Base-by-base conservation (phyloP, 2,329 filamentous ascomycete genomes). In the Cordyceps farinosa region DNA sequence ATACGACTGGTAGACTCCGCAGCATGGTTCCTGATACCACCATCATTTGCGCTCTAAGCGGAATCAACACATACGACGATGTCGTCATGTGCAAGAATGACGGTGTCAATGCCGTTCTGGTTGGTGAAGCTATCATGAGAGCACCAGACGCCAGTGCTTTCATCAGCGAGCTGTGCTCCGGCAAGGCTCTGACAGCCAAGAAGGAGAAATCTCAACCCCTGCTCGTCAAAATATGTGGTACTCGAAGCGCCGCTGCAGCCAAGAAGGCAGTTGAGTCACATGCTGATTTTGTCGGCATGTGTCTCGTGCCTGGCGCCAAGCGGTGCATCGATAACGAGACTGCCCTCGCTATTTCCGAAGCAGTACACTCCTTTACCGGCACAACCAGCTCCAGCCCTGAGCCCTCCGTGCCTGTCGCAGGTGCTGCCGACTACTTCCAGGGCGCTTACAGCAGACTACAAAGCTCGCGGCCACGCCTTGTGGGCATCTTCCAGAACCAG, bases 81-180 rank as follows among this genome's bases (percentile, higher is more conserved):
- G 94, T 99, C 6, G 81, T 91, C 65, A 88, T 91, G 66, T 97
- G 96, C 75, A 88, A 91, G 73, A 88, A 88, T 65, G 93, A 96
- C 70, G 93, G 94, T 27, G 92, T 99, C 55, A 91, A 93, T 69
- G 95, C 94, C 56, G 89, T 99, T 13, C 84, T 99, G 5, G 94
- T 99, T 8, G 95, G 95, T 17, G 95, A 99, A 76, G 91, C 96
- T 58, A 86, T 99, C 67, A 98, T 99, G 94, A 87, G 92, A 65
- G 93, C 95, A 2, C 83, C 89, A 11, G 86, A 98, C 71, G 92
- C 92, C 11, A 84, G 87, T 29, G 79, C 82, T 29, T 99, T 99
- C 77, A 96, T 98, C 72, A 83, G 86, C 40, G 84, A 93, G 70
- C 85, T 99, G 30, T 90, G 97, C 68, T 88, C 91, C 45, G 82